Conservation (phyloP, 768 basidiomycete genomes). For the Terana coerulea region DNA sequence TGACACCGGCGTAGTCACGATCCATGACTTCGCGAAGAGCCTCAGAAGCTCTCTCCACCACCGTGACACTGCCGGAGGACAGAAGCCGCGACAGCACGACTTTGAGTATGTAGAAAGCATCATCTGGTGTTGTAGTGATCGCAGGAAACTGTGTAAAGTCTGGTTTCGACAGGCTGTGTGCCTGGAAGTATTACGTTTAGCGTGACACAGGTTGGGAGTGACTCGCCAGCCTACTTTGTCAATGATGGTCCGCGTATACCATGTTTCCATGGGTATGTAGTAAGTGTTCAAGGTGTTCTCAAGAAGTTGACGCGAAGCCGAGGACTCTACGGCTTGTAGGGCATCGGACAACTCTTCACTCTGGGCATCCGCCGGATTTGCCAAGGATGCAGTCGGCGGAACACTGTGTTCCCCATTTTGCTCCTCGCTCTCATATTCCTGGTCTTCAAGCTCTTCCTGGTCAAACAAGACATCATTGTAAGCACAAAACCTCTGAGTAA, state of each 20-base stretch:
- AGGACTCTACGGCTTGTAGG: constrained; percentile 39
- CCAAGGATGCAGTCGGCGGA: background rate
- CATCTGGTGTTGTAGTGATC: constrained; percentile 82
- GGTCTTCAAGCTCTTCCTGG: background rate
- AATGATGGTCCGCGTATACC: constrained; percentile 84
- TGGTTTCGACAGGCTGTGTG: constrained; percentile 77
- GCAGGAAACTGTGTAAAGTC: constrained; percentile 63
- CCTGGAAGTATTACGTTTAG: constrained; percentile 43
- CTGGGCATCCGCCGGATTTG: background rate
- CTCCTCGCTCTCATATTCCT: background rate
- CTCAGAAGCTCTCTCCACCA: constrained; percentile 55
- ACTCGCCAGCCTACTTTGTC: constrained; percentile 71
- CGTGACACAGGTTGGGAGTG: too few species aligned
- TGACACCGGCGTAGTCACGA: constrained; percentile 73
- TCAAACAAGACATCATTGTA: too few species aligned
- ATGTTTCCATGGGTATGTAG: constrained; percentile 86
- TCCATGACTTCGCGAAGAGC: constrained; percentile 76
- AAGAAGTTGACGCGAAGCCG: constrained; percentile 55
- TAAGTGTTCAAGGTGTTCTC: constrained; percentile 65
- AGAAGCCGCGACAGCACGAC: constrained; percentile 73
- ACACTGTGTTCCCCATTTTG: background rate
- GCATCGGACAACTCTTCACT: constrained; percentile 11
- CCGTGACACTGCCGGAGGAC: constrained; percentile 65
- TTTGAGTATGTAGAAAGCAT: constrained; percentile 95
- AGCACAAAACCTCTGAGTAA: background rate